phyloP scores from a whole-genome alignment of 1,284 basidiomycete species.

The Irpex sp. region DNA sequence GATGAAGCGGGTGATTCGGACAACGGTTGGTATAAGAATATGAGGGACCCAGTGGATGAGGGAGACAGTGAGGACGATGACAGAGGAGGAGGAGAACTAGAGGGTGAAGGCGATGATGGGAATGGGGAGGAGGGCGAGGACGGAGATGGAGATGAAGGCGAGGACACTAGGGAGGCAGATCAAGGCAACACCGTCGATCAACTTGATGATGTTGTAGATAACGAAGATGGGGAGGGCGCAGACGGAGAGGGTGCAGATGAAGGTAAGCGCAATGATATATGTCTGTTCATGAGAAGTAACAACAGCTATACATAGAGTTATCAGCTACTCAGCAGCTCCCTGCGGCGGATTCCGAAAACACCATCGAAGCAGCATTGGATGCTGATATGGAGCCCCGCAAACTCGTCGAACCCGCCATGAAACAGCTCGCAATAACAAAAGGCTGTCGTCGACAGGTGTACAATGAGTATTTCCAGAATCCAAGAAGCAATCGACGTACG shows the following conservation, averaged over 20 bases:
- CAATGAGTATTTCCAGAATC: constrained; percentile 18
- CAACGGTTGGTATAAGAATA: no score
- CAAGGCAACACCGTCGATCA: no score
- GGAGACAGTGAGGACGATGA: no score
- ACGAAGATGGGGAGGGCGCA: neutral
- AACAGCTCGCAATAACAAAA: constrained; percentile 10
- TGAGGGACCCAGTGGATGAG: no score
- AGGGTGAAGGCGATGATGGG: no score
- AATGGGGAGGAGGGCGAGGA: no score
- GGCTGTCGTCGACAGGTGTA: constrained; percentile 11
- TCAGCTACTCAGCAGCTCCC: neutral
- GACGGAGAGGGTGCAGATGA: neutral
- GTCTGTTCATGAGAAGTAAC: neutral
- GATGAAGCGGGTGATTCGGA: no score
- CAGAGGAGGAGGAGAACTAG: no score
- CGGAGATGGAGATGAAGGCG: no score
- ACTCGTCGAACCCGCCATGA: constrained; percentile 6
- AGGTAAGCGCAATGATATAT: neutral
- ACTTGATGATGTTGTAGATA: neutral
- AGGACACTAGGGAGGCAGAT: neutral
- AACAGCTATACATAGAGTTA: neutral
- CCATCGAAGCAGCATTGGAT: neutral
- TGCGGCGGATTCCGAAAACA: neutral
- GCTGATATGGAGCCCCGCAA: constrained; percentile 2
- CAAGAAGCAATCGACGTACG: neutral